Conservation (phyloP, 192 early-diverging fungal genomes). For the Coemansia erecta region DNA sequence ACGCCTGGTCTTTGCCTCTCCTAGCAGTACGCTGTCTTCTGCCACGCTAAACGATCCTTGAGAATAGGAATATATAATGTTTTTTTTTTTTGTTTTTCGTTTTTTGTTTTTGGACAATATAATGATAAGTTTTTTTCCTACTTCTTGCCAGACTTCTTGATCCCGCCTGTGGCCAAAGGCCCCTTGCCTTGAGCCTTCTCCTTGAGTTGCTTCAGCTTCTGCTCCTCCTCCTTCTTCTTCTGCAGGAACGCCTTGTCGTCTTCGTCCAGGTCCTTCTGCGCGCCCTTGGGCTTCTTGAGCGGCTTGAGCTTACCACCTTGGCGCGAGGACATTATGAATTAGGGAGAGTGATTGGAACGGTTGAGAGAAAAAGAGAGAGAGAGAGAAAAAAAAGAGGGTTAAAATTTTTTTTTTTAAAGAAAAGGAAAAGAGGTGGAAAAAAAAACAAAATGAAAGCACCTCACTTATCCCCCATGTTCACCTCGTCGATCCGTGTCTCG, state of each 20-base stretch:
- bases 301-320: conserved; percentile 86
- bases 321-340: conserved; percentile 35
- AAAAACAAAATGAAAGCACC: neutral
- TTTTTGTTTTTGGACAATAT: too few relatives aligned
- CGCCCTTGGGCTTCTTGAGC: conserved; percentile 82
- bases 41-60: too few relatives aligned
- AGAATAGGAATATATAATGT: too few relatives aligned
- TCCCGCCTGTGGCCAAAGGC: conserved; percentile 64
- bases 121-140: too few relatives aligned
- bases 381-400: neutral
- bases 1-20: conserved; percentile 21
- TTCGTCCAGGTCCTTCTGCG: conserved; percentile 61
- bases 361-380: neutral
- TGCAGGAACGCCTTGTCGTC: conserved; percentile 76
- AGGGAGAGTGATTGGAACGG: neutral
- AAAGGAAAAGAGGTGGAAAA: neutral
- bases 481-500: conserved; percentile 25
- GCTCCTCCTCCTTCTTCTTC: conserved; percentile 75
- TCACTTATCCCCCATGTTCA: conserved; percentile 20
- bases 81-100: neutral
- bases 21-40: too few relatives aligned
- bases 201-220: conserved; percentile 75
- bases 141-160: conserved; percentile 79
- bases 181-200: conserved; percentile 61
- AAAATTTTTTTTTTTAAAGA: too few relatives aligned